Base-by-base conservation (phyloP, 1,284 basidiomycete genomes). In the Coniferiporia weirii region DNA sequence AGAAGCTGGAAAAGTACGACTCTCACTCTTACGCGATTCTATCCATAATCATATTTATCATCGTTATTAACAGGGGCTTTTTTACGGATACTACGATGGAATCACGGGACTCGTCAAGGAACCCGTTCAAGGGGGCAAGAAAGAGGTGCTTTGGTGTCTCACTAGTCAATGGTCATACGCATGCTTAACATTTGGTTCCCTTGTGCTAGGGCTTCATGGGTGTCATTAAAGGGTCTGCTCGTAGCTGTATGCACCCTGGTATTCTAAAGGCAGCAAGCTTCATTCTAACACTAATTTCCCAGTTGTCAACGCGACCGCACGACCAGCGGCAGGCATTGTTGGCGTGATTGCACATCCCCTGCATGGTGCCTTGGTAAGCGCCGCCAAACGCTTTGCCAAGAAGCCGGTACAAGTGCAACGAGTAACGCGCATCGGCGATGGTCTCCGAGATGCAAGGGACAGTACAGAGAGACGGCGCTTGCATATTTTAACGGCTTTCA, bases 91-190 rank as follows among this genome's bases (percentile, higher is more conserved):
- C 52, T 78, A 76, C 64, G 81, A 82, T 65, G 82, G 79, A 12
- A 79, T 83, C 54, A 78, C 78, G 0, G 80, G 80, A 1, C 69
- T 82, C 2, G 74, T 81, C n/a, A 75, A 69, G 13, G 80, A 82
- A 64, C 79, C 81, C 0, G 59, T 77, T 6, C 68, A 73, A 63
- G 80, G 79, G 0, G 78, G 72, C 4, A 75, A 78, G 70, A 76
- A 79, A 64, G 77, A 77, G 64, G 77, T 77, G 40, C 63, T 62
- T 56, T 43, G 34, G n/a, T 17, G 49, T 36, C 5, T 46, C 20
- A 20, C 17, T 46, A n/a, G 17, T 3, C 12, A 8, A 45, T 47
- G 8, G 10, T 15, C 8, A 35, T 5, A 38, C 57, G 35, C 20
- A 35, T 35, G n/a, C 40, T 22, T 34, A 40, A 43, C 51, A 27